Conservation (phyloP, 441 rosid species). For the Adansonia grandidieri region DNA sequence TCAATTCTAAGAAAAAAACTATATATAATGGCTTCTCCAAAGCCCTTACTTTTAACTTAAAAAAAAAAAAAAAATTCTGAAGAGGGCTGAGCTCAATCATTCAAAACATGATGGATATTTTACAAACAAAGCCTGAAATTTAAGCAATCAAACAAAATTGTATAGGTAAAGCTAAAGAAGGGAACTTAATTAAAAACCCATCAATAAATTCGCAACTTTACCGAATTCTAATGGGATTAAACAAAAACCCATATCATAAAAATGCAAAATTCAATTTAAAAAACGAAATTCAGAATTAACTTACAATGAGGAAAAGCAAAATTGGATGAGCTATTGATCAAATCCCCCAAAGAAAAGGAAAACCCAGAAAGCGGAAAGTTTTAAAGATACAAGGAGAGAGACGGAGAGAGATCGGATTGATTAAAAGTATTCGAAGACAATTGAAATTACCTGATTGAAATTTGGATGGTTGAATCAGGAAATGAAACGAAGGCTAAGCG, state of each 20-base stretch:
- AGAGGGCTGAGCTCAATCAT: background rate
- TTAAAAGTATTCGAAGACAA: background rate
- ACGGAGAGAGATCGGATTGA: background rate
- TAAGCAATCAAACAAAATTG: background rate
- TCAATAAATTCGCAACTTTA: background rate
- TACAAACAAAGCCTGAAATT: background rate
- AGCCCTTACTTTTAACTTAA: background rate
- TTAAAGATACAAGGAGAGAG: background rate
- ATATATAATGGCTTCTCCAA: background rate
- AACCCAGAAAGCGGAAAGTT: background rate
- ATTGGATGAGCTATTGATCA: background rate
- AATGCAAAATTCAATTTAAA: background rate
- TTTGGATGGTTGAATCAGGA: background rate
- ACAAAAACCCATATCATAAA: background rate
- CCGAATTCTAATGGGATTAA: background rate
- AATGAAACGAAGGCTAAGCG: background rate
- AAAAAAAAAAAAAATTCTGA: background rate
- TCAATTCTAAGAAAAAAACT: background rate
- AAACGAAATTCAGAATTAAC: background rate
- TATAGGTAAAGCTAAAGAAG: background rate
- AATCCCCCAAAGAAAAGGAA: background rate
- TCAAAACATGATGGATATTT: background rate
- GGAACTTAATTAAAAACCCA: background rate
- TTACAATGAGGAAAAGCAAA: background rate
- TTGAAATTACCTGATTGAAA: background rate